Evolutionary conservation across 768 basidiomycete genomes (phyloP).

Genomic region (Boletus speciosus): DNA sequence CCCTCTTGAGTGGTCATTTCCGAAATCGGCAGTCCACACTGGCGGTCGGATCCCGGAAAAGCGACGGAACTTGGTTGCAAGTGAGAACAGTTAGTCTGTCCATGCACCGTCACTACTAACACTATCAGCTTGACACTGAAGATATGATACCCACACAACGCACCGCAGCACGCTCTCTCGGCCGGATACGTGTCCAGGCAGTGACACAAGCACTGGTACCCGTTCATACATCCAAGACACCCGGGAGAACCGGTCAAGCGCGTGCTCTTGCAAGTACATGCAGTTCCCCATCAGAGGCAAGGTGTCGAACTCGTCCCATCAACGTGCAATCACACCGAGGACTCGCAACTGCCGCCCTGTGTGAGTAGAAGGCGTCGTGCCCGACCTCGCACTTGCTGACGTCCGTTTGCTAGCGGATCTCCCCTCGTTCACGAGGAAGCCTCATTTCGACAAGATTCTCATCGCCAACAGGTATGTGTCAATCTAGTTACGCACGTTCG

Average conservation of each 20-base stretch:
- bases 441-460: constrained; percentile 87
- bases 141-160: constrained; percentile 33
- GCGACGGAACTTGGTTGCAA: constrained; percentile 23
- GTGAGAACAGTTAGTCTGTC: background rate
- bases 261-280: constrained; percentile 2
- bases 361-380: constrained; percentile 12
- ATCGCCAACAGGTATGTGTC: constrained; percentile 72
- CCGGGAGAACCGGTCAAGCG: constrained; percentile 7
- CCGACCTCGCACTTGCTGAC: background rate
- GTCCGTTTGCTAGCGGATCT: background rate
- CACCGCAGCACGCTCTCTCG: constrained; percentile 23
- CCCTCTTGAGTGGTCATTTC: no score
- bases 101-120: background rate
- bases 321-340: constrained; percentile 1
- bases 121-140: background rate
- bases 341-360: constrained; percentile 14
- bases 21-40: no score
- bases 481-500: background rate
- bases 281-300: background rate
- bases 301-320: background rate
- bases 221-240: constrained; percentile 5
- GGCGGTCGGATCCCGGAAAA: constrained; percentile 6
- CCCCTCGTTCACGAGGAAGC: constrained; percentile 26
- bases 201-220: constrained; percentile 4
- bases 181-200: constrained; percentile 17